These are phyloP conservation scores for Heimioporus sp. DNA, from an alignment of 768 basidiomycete genomes.

Conservation along the genomic window DNA sequence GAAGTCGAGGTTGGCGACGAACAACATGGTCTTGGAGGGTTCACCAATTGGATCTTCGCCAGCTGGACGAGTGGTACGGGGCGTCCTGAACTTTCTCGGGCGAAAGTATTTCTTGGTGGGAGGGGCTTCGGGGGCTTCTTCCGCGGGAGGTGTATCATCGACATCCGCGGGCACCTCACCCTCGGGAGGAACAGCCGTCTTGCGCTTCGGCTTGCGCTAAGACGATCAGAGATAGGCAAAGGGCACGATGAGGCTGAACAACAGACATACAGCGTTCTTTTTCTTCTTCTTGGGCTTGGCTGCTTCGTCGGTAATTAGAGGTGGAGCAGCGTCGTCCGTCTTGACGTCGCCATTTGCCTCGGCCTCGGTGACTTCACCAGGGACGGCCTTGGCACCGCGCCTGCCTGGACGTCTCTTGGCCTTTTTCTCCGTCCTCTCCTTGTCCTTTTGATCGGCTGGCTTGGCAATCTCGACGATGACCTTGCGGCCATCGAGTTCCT, in stretches of 20 bases:
- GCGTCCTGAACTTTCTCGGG: conserved; percentile 54
- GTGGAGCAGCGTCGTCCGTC: conserved; percentile 51
- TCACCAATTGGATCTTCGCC: conserved; percentile 87
- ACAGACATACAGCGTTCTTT: conserved; percentile 50
- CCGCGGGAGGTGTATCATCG: conserved; percentile 34
- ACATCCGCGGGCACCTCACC: conserved; percentile 28
- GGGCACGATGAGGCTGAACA: neutral
- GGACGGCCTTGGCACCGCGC: conserved; percentile 82
- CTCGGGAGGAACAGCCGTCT: conserved; percentile 33
- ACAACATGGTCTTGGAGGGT: conserved; percentile 85
- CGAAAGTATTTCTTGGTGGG: conserved; percentile 43
- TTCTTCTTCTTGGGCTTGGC: conserved; percentile 79
- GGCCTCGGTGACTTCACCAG: conserved; percentile 87
- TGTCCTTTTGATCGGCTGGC: conserved; percentile 83
- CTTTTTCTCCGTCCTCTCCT: conserved; percentile 73
- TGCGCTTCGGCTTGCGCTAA: conserved; percentile 56
- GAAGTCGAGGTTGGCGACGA: conserved; percentile 98
- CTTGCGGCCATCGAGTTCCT: conserved; percentile 84
- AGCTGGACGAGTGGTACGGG: conserved; percentile 62
- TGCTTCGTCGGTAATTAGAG: conserved; percentile 51
- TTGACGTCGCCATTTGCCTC: conserved; percentile 79
- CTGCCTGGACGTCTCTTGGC: conserved; percentile 80
- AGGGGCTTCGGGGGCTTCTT: conserved; percentile 37
- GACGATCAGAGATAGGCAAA: conserved; percentile 11
- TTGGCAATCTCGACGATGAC: conserved; percentile 94